phyloP scores from a whole-genome alignment of 148 eudicot genomes.

The Beta vulgaris region DNA sequence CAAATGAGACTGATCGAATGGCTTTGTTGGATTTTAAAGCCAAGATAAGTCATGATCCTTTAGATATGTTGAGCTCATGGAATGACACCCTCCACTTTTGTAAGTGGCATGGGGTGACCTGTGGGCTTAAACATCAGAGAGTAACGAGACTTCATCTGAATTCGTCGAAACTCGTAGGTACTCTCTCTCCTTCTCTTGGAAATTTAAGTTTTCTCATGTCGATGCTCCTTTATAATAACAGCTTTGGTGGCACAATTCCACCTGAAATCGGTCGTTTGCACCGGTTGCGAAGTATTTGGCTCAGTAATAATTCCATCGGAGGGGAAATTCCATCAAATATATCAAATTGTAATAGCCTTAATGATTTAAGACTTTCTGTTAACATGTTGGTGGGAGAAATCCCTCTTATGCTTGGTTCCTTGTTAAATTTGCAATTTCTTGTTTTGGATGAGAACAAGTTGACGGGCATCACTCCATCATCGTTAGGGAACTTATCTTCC shows the following conservation, averaged over 20 bases:
- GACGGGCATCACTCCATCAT: slow-evolving; percentile 16
- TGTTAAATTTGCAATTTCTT: slow-evolving; percentile 13
- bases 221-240: slow-evolving; percentile 12
- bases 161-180: slow-evolving; percentile 17
- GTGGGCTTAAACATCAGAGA: slow-evolving; percentile 20
- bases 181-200: slow-evolving; percentile 22
- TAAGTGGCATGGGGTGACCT: slow-evolving; percentile 16
- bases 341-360: slow-evolving; percentile 13
- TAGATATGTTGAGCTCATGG: slow-evolving; percentile 24
- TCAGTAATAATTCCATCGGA: slow-evolving; percentile 11
- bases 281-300: not conserved
- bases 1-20: not conserved
- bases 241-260: slow-evolving; percentile 23
- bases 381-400: slow-evolving; percentile 31
- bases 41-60: slow-evolving; percentile 18
- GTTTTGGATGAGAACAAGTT: not conserved
- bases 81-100: slow-evolving; percentile 25
- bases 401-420: slow-evolving; percentile 24
- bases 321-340: slow-evolving; percentile 23
- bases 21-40: slow-evolving; percentile 11
- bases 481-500: slow-evolving; percentile 24
- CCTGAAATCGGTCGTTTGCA: slow-evolving; percentile 20
- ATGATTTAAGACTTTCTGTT: not conserved
- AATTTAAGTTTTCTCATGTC: slow-evolving; percentile 16
- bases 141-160: not conserved